A percentile compares a stretch with the other conserved stretches of the same genome.
Evolutionary conservation across 441 rosid species (phyloP).

Genomic region (Rhodomyrtus psidioides): DNA sequence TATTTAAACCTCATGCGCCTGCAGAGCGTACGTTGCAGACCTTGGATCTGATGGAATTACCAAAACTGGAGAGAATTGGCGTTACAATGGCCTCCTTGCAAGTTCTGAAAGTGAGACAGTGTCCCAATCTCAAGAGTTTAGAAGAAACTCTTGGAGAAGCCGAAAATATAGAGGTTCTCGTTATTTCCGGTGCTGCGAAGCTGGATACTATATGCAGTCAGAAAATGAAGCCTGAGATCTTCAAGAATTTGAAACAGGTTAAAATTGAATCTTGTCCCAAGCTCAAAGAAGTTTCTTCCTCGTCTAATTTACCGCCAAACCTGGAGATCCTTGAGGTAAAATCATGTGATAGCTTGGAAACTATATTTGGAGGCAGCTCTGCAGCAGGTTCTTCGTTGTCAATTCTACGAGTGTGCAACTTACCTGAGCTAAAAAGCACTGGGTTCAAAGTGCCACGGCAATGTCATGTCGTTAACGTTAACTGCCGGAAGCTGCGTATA

Average conservation of each 20-base stretch:
- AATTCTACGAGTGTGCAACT: background rate
- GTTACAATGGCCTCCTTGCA: background rate
- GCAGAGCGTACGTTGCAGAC: slow-evolving; percentile 7
- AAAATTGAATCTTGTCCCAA: background rate
- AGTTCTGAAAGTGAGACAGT: background rate
- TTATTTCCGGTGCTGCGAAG: background rate
- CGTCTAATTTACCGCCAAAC: background rate
- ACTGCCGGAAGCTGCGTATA: background rate
- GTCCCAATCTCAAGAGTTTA: slow-evolving; percentile 14
- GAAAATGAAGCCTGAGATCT: background rate
- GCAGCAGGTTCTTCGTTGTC: background rate
- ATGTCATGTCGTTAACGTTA: background rate
- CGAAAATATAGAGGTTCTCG: background rate
- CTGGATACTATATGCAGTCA: background rate
- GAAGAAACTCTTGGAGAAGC: background rate
- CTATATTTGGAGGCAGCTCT: background rate
- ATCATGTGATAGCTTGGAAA: background rate
- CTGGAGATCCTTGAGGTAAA: background rate
- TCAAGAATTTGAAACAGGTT: background rate
- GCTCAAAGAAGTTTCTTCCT: background rate
- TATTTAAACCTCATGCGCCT: background rate
- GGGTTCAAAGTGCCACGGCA: background rate
- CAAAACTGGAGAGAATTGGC: background rate
- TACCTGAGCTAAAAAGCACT: background rate
- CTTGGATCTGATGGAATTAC: slow-evolving; percentile 21